These are phyloP conservation scores for Candida namnaoensis DNA, from an alignment of 805 yeast species.

Conservation along the genomic window DNA sequence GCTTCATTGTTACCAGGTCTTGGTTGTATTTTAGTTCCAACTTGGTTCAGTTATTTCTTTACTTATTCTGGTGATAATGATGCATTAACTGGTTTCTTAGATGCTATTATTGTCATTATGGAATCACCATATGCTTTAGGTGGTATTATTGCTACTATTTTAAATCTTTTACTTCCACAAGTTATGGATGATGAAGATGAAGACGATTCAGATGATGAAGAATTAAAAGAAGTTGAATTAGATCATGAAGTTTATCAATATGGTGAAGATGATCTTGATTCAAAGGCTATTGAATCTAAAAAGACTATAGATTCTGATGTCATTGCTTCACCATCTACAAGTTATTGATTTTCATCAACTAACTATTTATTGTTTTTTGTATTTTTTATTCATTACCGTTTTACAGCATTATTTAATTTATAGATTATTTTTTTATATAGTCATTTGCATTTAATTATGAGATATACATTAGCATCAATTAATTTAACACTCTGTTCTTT, in stretches of 20 bases:
- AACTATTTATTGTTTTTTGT: no score
- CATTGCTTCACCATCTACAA: background rate
- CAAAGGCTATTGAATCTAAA: background rate
- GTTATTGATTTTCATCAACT: no score
- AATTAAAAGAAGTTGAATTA: constrained; percentile 13
- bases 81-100: constrained; percentile 49
- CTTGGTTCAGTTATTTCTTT: constrained; percentile 59
- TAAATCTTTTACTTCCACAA: constrained; percentile 57
- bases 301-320: background rate
- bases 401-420: no score
- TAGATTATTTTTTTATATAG: no score
- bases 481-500: no score
- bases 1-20: constrained; percentile 58
- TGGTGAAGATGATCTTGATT: constrained; percentile 7
- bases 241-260: constrained; percentile 17
- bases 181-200: constrained; percentile 35
- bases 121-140: constrained; percentile 68
- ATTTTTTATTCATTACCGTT: no score
- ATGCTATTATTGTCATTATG: constrained; percentile 63
- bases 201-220: constrained; percentile 7
- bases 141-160: constrained; percentile 54
- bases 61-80: constrained; percentile 56
- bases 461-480: no score
- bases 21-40: constrained; percentile 55
- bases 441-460: no score